These are phyloP conservation scores for Auricularia sp. DNA, from an alignment of 768 basidiomycete species.

Conservation along the genomic window DNA sequence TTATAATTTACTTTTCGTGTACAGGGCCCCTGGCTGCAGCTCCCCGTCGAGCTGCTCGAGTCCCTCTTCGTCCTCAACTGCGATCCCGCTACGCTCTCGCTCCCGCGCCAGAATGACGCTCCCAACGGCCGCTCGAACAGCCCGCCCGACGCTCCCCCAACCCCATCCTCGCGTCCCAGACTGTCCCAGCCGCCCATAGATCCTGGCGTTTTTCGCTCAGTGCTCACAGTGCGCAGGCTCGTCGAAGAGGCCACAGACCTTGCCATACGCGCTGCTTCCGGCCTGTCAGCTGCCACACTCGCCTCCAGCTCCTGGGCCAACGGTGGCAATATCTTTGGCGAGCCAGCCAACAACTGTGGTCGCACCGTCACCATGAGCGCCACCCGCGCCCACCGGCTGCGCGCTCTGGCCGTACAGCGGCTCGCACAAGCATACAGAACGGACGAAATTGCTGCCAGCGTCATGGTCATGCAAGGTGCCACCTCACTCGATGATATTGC, in stretches of 20 bases:
- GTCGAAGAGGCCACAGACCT: conserved; percentile 87
- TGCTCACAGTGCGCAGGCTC: conserved; percentile 62
- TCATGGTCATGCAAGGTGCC: conserved; percentile 93
- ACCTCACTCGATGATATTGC: conserved; percentile 90
- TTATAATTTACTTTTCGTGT: neutral
- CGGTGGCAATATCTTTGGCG: conserved; percentile 31
- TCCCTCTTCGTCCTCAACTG: conserved; percentile 69
- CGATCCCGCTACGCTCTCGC: conserved; percentile 55
- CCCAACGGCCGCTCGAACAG: conserved; percentile 21
- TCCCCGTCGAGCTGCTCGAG: conserved; percentile 77
- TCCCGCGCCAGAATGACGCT: conserved; percentile 31
- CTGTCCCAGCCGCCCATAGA: conserved; percentile 80
- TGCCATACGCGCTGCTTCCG: conserved; percentile 78
- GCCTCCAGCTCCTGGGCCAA: conserved; percentile 40
- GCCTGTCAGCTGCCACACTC: conserved; percentile 64
- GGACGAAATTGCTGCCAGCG: conserved; percentile 86
- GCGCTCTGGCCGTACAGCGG: conserved; percentile 78
- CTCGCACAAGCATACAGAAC: conserved; percentile 75
- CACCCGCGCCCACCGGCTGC: conserved; percentile 68
- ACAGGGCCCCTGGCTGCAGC: conserved; percentile 86
- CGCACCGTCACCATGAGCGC: conserved; percentile 77
- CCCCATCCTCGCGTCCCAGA: conserved; percentile 29
- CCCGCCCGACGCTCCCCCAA: conserved; percentile 14
- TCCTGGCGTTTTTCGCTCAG: conserved; percentile 74
- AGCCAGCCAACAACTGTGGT: conserved; percentile 38